These are phyloP conservation scores for Waltergamsia citrina DNA, from an alignment of 2,329 filamentous ascomycete genomes.

Conservation along the genomic window DNA sequence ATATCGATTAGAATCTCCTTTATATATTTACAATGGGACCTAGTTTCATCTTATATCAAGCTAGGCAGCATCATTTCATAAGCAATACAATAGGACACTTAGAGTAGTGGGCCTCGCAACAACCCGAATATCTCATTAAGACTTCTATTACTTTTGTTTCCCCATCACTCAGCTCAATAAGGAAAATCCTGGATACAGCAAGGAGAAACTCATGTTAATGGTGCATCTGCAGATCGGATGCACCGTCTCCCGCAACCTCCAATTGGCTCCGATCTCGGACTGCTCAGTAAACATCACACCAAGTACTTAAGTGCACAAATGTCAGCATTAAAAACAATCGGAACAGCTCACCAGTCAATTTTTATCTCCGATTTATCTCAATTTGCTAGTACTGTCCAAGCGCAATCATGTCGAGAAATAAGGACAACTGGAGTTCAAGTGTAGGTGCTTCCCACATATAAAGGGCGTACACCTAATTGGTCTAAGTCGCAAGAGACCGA, in stretches of 20 bases:
- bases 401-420: not conserved
- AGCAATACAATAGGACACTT: no score
- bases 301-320: no score
- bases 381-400: not conserved
- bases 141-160: no score
- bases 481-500: not conserved
- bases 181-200: no score
- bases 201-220: no score
- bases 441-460: slow-evolving; percentile 1
- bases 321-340: not conserved
- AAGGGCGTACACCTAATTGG: no score
- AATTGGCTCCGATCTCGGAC: slow-evolving; percentile 2
- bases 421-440: slow-evolving; percentile 5
- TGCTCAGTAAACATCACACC: not conserved
- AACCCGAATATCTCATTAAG: no score
- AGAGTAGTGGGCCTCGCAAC: no score
- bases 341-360: no score
- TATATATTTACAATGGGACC: not conserved
- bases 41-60: not conserved
- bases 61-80: not conserved
- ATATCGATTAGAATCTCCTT: slow-evolving; percentile 28
- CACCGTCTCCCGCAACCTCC: not conserved
- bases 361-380: not conserved
- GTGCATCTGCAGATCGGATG: no score
- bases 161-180: no score